Evolutionary conservation across 352 stramenopile species (phyloP), one percentile per base, ranked within the genome.

Genomic region (Pythium sp.): DNA sequence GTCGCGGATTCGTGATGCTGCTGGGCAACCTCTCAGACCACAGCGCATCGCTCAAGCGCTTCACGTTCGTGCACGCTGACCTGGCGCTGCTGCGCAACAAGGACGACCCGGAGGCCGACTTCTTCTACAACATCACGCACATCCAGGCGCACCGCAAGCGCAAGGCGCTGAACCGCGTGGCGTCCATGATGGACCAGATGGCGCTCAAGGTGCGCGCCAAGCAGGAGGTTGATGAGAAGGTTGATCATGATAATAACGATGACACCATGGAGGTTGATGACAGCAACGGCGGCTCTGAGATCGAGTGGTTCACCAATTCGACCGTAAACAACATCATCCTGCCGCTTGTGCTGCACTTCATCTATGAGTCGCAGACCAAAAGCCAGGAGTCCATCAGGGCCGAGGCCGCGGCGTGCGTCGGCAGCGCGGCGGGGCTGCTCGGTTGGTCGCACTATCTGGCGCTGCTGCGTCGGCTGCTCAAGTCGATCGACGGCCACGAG

Each of bases 111-210:
- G 92, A 99, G 69, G 87, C 97, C 8, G 97, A 99, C 76, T 99
- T 99, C 70, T 99, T 99, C 81, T 92, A 98, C 70, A 99, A 99
- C 76, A 87, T 99, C 49, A 98, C 93, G 41, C 98, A 99, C 81
- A 98, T 99, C 51, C 98, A 99, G 76, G 81, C 97, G 55, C 98
- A 99, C 74, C 89, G 97, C 58, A 93, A 97, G 74, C 84, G 90
- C 12, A 88, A 93, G 60, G 97, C 96, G 20, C 82, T 99, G 30
- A 83, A 94, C 65, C 83, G 92, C 59, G 81, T 99, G 1, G 87
- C 91, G 47, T 90, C 82, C 62, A 65, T 93, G n/a, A 91, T 99
- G 77, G 75, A 81, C 30, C 70, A 84, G 15, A 93, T 95, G 84
- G 80, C 80, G 68, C 69, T 38, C 0, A 82, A 81, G 56, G 43